Conservation (phyloP, 2,329 filamentous ascomycete species). For the Dendrostoma leiphaemia region DNA sequence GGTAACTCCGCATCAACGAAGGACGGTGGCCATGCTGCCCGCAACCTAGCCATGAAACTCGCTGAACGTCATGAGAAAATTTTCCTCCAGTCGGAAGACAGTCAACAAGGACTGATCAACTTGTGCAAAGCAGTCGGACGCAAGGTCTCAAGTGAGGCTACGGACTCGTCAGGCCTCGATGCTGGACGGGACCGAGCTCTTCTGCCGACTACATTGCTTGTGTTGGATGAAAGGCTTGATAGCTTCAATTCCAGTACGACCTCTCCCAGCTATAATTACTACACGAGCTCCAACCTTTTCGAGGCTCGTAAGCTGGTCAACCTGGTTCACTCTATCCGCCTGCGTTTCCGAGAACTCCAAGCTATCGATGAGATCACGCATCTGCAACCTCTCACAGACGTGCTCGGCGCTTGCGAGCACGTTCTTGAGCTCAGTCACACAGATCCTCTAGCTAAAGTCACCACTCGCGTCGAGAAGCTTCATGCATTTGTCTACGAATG, state of each 20-base stretch:
- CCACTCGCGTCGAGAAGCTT: conserved; percentile 84
- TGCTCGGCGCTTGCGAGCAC: conserved; percentile 70
- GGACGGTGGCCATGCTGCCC: conserved; percentile 41
- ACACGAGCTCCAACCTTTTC: conserved; percentile 72
- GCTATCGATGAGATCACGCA: conserved; percentile 63
- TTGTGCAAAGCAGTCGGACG: conserved; percentile 44
- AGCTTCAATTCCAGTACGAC: conserved; percentile 39
- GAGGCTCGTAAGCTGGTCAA: conserved; percentile 73
- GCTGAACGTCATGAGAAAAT: conserved; percentile 58
- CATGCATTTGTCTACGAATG: conserved; percentile 87
- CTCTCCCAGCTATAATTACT: conserved; percentile 75
- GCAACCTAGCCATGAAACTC: conserved; percentile 58
- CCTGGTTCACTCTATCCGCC: conserved; percentile 66
- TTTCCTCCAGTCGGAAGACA: conserved; percentile 42
- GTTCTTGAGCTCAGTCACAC: conserved; percentile 73
- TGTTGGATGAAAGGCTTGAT: conserved; percentile 60
- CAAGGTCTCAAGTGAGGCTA: conserved; percentile 30
- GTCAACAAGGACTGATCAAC: conserved; percentile 40
- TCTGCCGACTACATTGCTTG: conserved; percentile 64
- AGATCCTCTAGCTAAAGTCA: conserved; percentile 81
- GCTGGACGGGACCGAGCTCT: conserved; percentile 49
- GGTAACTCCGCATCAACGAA: conserved; percentile 29
- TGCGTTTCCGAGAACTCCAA: conserved; percentile 71
- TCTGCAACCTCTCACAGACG: conserved; percentile 76
- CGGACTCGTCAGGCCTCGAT: conserved; percentile 24